Conservation (phyloP, 2,329 filamentous ascomycete species). For the Aspergillus felis region DNA sequence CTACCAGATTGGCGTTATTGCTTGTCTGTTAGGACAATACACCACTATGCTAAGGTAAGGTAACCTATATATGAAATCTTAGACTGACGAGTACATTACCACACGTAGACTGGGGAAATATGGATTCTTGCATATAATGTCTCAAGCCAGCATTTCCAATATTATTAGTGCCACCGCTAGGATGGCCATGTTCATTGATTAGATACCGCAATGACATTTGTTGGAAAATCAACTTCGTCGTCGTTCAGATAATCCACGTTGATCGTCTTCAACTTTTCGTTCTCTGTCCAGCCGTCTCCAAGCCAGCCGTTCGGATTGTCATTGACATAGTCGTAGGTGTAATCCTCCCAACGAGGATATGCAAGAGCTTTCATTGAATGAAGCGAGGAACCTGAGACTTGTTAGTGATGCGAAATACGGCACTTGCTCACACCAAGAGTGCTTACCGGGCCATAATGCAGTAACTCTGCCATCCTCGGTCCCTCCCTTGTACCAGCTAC, state of each 20-base stretch:
- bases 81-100: too few species aligned
- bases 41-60: too few species aligned
- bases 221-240: conserved; percentile 33
- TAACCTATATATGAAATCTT: too few species aligned
- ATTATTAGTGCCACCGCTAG: too few species aligned
- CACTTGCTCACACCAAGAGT: neutral
- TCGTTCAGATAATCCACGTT: conserved; percentile 35
- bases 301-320: conserved; percentile 30
- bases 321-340: conserved; percentile 34
- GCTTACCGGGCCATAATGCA: conserved; percentile 34
- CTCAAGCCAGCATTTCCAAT: too few species aligned
- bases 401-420: conserved; percentile 2
- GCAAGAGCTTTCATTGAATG: conserved; percentile 34
- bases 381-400: conserved; percentile 28
- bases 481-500: conserved; percentile 39
- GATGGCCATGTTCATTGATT: neutral
- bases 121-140: too few species aligned
- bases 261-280: conserved; percentile 29
- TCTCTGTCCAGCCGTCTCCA: conserved; percentile 33
- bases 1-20: too few species aligned
- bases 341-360: conserved; percentile 39
- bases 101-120: too few species aligned
- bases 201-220: conserved; percentile 1
- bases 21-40: too few species aligned
- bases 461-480: conserved; percentile 27